Conservation (phyloP, 768 basidiomycete genomes). For the Collybiopsis confluens region DNA sequence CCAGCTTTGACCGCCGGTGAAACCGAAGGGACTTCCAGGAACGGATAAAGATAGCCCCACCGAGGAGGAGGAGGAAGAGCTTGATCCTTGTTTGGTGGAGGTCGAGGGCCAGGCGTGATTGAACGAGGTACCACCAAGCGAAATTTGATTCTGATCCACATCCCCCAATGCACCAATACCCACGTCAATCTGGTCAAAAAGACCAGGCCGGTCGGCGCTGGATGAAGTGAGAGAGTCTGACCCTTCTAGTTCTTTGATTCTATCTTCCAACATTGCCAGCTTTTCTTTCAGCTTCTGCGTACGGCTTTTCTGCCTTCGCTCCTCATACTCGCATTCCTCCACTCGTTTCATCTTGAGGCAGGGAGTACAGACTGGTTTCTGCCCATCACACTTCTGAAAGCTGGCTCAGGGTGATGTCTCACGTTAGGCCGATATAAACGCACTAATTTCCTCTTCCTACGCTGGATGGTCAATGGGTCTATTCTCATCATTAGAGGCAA, state of each 20-base stretch:
- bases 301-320: conserved; percentile 54
- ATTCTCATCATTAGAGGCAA: not conserved
- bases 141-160: conserved; percentile 2
- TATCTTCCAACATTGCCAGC: conserved; percentile 46
- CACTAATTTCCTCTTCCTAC: conserved; percentile 34
- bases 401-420: not conserved
- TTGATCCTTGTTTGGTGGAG: not conserved
- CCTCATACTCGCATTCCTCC: conserved; percentile 55
- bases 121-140: not conserved
- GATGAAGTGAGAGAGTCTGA: conserved; percentile 24
- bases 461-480: not conserved
- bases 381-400: conserved; percentile 58
- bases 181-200: not conserved
- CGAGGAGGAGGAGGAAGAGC: conserved; percentile 5
- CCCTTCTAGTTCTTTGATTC: conserved; percentile 48
- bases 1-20: not conserved
- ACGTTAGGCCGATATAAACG: conserved; percentile 4
- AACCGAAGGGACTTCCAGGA: conserved; percentile 4
- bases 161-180: not conserved
- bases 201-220: conserved; percentile 2
- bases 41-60: not conserved
- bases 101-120: not conserved
- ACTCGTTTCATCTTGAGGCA: conserved; percentile 51
- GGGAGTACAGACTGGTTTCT: conserved; percentile 50
- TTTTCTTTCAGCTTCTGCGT: conserved; percentile 57